These are phyloP conservation scores for Penicillium bialowiezense DNA, from an alignment of 495 filamentous ascomycete species.

Conservation along the genomic window DNA sequence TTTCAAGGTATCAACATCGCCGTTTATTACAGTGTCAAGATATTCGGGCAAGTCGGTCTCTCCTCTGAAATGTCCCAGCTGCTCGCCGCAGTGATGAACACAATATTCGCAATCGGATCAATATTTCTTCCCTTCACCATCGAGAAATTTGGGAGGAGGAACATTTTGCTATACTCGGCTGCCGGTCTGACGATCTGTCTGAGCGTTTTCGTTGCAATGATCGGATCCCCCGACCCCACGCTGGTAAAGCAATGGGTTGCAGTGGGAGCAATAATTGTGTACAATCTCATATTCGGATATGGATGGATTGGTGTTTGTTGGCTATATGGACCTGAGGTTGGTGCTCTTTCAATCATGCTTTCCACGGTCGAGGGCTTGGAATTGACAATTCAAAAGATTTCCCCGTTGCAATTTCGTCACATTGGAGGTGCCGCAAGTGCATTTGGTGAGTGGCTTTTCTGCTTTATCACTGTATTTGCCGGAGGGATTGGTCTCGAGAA, in stretches of 20 bases:
- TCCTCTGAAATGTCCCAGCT: constrained; percentile 7
- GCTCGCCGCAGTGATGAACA: not conserved
- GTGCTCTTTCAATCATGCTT: not conserved
- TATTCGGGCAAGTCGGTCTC: constrained; percentile 29
- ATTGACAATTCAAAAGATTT: constrained; percentile 11
- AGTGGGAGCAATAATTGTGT: constrained; percentile 15
- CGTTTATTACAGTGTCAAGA: constrained; percentile 28
- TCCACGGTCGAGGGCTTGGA: not conserved
- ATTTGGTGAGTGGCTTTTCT: constrained; percentile 28
- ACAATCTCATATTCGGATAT: constrained; percentile 22
- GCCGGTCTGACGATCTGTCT: constrained; percentile 19
- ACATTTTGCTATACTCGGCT: constrained; percentile 24
- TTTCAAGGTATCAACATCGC: constrained; percentile 15
- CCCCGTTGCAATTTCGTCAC: constrained; percentile 27
- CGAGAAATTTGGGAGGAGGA: constrained; percentile 24
- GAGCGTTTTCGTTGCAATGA: constrained; percentile 21
- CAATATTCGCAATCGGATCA: not conserved
- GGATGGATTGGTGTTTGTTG: constrained; percentile 26
- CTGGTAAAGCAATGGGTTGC: constrained; percentile 17
- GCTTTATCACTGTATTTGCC: constrained; percentile 32
- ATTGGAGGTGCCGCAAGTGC: constrained; percentile 22
- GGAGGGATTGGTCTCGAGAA: constrained; percentile 26
- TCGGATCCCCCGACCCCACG: constrained; percentile 6
- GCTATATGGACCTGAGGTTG: constrained; percentile 27
- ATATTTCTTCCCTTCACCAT: not conserved